Conservation (phyloP, 1,139 yeast species). For the Sugiyamaella sp. region DNA sequence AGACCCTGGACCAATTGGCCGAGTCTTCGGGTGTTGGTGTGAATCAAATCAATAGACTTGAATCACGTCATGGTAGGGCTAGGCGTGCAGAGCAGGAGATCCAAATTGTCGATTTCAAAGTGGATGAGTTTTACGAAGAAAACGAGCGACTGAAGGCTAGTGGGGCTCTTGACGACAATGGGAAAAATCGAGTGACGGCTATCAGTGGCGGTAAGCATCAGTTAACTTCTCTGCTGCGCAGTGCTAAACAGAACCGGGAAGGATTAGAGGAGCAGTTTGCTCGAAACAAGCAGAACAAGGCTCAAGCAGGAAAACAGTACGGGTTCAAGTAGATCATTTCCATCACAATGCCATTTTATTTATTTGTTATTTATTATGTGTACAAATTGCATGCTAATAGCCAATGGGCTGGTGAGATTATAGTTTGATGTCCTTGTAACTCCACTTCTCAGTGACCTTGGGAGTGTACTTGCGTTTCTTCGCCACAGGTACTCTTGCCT, state of each 20-base stretch:
- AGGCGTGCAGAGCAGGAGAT: constrained; percentile 18
- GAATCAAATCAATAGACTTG: constrained; percentile 17
- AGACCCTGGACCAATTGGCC: constrained; percentile 14
- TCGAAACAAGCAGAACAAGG: constrained; percentile 30
- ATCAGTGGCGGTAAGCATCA: constrained; percentile 40
- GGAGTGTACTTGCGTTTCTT: constrained; percentile 66
- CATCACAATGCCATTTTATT: too few relatives aligned
- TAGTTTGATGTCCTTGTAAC: constrained; percentile 81
- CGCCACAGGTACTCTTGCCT: constrained; percentile 73
- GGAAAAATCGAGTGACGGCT: constrained; percentile 35
- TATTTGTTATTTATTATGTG: constrained; percentile 12
- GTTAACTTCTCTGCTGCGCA: constrained; percentile 35
- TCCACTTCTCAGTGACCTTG: constrained; percentile 88
- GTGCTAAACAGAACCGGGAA: constrained; percentile 38
- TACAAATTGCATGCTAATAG: too few relatives aligned
- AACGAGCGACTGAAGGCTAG: constrained; percentile 31
- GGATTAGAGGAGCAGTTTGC: constrained; percentile 38
- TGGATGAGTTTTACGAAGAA: constrained; percentile 36
- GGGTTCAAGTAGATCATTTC: constrained; percentile 36
- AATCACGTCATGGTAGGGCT: constrained; percentile 13
- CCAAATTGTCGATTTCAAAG: constrained; percentile 37
- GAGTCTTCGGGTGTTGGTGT: constrained; percentile 13
- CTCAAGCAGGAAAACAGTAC: constrained; percentile 36
- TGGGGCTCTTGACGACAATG: constrained; percentile 32
- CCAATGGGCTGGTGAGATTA: not conserved